These are phyloP conservation scores for Lotus japonicus DNA, from an alignment of 306 rosid species.

Conservation along the genomic window DNA sequence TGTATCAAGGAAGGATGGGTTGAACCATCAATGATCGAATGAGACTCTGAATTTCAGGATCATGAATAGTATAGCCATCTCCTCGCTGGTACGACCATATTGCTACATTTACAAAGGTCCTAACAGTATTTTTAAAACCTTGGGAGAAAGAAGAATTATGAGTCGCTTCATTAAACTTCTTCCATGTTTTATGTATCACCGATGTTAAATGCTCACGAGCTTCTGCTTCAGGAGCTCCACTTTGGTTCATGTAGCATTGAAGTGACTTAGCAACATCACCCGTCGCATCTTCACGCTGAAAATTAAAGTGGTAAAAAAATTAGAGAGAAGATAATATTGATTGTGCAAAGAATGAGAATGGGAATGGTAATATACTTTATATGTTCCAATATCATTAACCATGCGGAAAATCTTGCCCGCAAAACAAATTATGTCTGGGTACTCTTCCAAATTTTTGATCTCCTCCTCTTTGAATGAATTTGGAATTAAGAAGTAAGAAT, in stretches of 20 bases:
- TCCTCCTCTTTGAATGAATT: neutral
- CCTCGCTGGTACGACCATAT: neutral
- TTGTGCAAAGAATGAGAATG: too few relatives aligned
- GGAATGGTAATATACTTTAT: neutral
- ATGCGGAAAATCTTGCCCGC: neutral
- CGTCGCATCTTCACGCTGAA: neutral
- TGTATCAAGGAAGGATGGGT: neutral
- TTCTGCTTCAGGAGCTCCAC: constrained; percentile 2
- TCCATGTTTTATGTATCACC: constrained; percentile 20
- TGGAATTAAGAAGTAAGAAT: neutral
- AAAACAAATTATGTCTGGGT: neutral
- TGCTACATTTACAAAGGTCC: neutral
- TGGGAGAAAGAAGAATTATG: neutral
- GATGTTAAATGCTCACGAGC: neutral
- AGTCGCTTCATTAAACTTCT: neutral
- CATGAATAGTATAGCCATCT: neutral
- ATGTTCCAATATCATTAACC: neutral
- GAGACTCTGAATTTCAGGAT: neutral
- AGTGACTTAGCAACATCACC: constrained; percentile 14
- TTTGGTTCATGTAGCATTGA: constrained; percentile 36
- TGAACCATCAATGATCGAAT: neutral
- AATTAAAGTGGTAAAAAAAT: neutral
- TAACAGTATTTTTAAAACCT: neutral
- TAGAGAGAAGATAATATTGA: neutral
- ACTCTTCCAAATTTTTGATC: neutral